These are phyloP conservation scores for Aechmea fasciata DNA, from an alignment of 176 grass and related monocot species.

Conservation along the genomic window DNA sequence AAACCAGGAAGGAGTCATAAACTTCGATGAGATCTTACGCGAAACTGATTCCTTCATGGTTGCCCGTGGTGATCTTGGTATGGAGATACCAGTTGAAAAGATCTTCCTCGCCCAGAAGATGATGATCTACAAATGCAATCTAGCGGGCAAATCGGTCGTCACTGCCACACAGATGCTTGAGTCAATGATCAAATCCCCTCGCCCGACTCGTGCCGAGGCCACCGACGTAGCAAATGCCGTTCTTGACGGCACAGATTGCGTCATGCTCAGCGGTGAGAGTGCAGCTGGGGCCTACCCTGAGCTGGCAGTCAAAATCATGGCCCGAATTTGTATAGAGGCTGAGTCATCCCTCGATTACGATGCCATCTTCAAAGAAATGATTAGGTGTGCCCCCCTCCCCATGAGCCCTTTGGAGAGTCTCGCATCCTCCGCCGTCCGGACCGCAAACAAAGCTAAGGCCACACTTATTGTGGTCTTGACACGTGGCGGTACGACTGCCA, in stretches of 20 bases:
- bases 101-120: constrained; percentile 95
- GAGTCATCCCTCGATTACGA: constrained; percentile 81
- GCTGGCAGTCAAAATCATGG: constrained; percentile 87
- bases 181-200: constrained; percentile 89
- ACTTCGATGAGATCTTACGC: constrained; percentile 84
- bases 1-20: constrained; percentile 89
- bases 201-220: constrained; percentile 86
- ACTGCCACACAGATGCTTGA: constrained; percentile 94
- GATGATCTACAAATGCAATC: constrained; percentile 98
- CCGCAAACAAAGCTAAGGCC: constrained; percentile 75
- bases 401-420: constrained; percentile 90
- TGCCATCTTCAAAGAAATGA: constrained; percentile 71
- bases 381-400: constrained; percentile 65
- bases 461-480: constrained; percentile 70
- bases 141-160: constrained; percentile 81
- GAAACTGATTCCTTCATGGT: constrained; percentile 95
- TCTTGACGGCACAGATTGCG: constrained; percentile 82
- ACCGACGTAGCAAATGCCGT: constrained; percentile 93
- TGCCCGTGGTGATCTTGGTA: constrained; percentile 86
- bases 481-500: constrained; percentile 79
- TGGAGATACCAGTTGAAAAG: constrained; percentile 95
- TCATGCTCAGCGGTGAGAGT: constrained; percentile 95
- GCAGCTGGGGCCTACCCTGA: constrained; percentile 85
- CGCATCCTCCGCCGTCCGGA: constrained; percentile 75
- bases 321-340: constrained; percentile 74